A percentile compares a stretch with the other conserved stretches of the same genome.
Conservation (phyloP, 2,329 filamentous ascomycete species). For the Colletotrichum sp. region DNA sequence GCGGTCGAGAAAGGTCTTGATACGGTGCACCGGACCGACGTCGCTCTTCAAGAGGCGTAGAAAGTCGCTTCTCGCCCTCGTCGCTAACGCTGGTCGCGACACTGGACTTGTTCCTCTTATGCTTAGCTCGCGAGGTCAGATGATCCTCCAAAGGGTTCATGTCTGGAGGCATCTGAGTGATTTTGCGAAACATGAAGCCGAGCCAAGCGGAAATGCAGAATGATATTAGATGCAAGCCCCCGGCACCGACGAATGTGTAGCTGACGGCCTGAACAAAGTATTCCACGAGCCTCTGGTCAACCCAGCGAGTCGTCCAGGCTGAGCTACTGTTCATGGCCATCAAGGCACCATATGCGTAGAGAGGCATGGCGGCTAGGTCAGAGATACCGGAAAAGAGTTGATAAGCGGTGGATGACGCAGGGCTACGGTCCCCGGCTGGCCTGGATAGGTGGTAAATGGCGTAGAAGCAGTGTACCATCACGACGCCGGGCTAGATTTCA, state of each 20-base stretch:
- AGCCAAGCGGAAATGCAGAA: constrained; percentile 77
- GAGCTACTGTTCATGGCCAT: constrained; percentile 47
- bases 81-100: constrained; percentile 49
- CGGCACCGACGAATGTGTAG: constrained; percentile 67
- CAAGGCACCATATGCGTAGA: constrained; percentile 62
- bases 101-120: constrained; percentile 77
- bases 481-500: constrained; percentile 71
- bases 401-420: constrained; percentile 85
- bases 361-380: constrained; percentile 63
- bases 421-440: constrained; percentile 72
- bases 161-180: constrained; percentile 82
- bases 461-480: constrained; percentile 75
- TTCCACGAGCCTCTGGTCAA: constrained; percentile 56
- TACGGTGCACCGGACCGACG: constrained; percentile 48
- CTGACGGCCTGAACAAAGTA: constrained; percentile 72
- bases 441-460: constrained; percentile 81
- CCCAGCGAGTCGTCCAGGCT: constrained; percentile 73
- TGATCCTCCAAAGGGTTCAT: constrained; percentile 94
- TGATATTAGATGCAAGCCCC: constrained; percentile 73
- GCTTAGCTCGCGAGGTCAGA: constrained; percentile 73
- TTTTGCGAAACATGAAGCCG: constrained; percentile 79
- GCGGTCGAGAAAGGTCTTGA: constrained; percentile 51
- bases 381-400: constrained; percentile 81
- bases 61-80: constrained; percentile 65
- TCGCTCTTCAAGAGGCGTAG: constrained; percentile 45